A percentile compares a stretch with the other conserved stretches of the same genome.
These are phyloP conservation scores for Gillenia trifoliata DNA, from an alignment of 306 rosid species.

Conservation along the genomic window DNA sequence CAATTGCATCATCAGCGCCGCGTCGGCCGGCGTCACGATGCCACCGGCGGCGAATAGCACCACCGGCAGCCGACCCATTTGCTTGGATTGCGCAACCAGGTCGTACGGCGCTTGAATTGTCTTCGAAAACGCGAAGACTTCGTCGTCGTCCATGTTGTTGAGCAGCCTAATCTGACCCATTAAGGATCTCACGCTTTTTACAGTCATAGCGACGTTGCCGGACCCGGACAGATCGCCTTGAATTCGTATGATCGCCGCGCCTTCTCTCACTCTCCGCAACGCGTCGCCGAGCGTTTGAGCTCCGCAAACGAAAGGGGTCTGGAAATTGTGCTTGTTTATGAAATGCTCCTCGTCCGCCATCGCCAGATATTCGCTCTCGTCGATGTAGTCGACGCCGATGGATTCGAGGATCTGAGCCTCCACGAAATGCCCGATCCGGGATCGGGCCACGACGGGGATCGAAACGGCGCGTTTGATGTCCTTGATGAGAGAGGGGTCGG, in stretches of 20 bases:
- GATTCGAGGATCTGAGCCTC: conserved; percentile 80
- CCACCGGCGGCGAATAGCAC: conserved; percentile 72
- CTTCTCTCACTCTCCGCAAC: conserved; percentile 60
- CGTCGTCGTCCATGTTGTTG: conserved; percentile 72
- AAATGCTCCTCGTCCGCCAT: conserved; percentile 49
- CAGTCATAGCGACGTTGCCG: conserved; percentile 38
- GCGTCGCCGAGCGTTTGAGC: conserved; percentile 60
- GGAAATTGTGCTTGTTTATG: conserved; percentile 66
- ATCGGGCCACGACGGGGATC: conserved; percentile 56
- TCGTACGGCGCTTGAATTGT: conserved; percentile 68
- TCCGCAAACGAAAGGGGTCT: conserved; percentile 57
- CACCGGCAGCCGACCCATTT: conserved; percentile 62
- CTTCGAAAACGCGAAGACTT: conserved; percentile 59
- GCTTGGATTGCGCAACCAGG: conserved; percentile 57
- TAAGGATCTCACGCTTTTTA: conserved; percentile 44
- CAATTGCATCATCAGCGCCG: conserved; percentile 77
- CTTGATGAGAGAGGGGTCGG: conserved; percentile 53
- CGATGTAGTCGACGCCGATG: conserved; percentile 57
- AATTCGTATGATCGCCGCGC: conserved; percentile 59
- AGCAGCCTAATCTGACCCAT: conserved; percentile 58
- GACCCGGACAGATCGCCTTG: conserved; percentile 50
- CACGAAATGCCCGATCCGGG: conserved; percentile 73
- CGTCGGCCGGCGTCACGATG: conserved; percentile 82
- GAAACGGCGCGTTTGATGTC: conserved; percentile 48
- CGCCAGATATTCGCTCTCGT: conserved; percentile 58